phyloP scores from a whole-genome alignment of 1,284 basidiomycete species.

The Ceratobasidium sp. region DNA sequence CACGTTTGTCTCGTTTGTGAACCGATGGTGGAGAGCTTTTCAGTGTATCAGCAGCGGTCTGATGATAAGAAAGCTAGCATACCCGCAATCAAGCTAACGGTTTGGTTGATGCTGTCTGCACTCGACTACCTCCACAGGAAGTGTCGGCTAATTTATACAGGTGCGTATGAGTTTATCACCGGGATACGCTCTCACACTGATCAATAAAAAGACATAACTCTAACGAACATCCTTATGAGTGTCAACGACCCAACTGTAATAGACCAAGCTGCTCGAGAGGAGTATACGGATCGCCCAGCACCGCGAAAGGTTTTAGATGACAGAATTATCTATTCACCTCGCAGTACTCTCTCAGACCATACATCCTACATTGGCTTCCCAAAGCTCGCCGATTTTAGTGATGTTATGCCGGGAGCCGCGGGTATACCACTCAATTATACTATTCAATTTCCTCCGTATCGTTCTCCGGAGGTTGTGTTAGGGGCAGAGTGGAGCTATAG shows the following conservation, averaged over 20 bases:
- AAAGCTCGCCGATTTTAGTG: conserved; percentile 10
- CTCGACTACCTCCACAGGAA: conserved; percentile 23
- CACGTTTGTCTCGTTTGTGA: conserved; percentile 8
- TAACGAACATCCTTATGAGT: neutral
- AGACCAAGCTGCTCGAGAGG: neutral
- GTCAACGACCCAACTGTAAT: neutral
- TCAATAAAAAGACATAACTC: neutral
- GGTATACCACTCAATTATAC: neutral
- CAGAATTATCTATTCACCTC: conserved; percentile 3
- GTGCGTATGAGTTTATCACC: neutral
- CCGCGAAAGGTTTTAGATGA: neutral
- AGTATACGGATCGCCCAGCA: neutral
- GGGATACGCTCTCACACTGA: neutral
- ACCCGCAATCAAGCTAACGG: neutral
- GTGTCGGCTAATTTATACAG: conserved; percentile 15
- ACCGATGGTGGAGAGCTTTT: neutral
- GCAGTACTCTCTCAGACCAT: neutral
- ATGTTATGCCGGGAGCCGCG: neutral
- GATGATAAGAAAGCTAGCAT: neutral
- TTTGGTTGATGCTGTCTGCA: neutral
- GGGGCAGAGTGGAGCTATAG: neutral
- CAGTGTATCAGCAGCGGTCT: neutral
- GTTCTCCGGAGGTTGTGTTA: neutral
- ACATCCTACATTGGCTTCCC: neutral
- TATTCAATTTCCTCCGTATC: conserved; percentile 2